phyloP scores from a whole-genome alignment of 192 early-diverging fungal species.

The Entophlyctis luteolus region DNA sequence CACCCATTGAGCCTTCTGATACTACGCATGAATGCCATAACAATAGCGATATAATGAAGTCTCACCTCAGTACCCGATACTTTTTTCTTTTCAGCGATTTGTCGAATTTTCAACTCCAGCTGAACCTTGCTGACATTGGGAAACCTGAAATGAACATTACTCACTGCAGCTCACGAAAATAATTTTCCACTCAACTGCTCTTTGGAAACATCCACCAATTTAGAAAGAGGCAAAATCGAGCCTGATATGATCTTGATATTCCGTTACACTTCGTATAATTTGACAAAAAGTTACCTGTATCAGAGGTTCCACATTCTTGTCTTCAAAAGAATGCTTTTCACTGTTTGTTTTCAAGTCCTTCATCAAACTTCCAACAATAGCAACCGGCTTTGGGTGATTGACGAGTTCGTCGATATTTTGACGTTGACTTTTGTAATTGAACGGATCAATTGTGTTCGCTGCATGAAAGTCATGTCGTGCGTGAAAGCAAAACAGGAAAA shows the following conservation, averaged over 20 bases:
- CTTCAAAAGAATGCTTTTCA: slow-evolving; percentile 13
- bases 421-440: slow-evolving; percentile 4
- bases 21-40: too few species aligned
- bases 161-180: not conserved
- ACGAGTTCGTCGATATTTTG: not conserved
- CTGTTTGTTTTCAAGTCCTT: slow-evolving; percentile 11
- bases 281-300: not conserved
- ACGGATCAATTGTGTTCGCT: not conserved
- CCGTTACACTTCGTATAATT: too few species aligned
- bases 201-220: slow-evolving; percentile 4
- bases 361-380: not conserved
- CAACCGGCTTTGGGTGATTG: not conserved
- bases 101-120: slow-evolving; percentile 14
- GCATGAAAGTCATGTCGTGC: not conserved
- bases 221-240: not conserved
- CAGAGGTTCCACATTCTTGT: not conserved
- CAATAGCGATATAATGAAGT: too few species aligned
- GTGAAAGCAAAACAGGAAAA: not conserved
- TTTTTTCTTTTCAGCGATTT: slow-evolving; percentile 6
- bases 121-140: slow-evolving; percentile 15
- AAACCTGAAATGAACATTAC: not conserved
- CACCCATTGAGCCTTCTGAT: slow-evolving; percentile 6
- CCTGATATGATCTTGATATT: not conserved
- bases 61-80: slow-evolving; percentile 6
- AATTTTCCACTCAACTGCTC: not conserved